Evolutionary conservation across 441 rosid genomes (phyloP).

Genomic region (Pelargonium exstipulatum): DNA sequence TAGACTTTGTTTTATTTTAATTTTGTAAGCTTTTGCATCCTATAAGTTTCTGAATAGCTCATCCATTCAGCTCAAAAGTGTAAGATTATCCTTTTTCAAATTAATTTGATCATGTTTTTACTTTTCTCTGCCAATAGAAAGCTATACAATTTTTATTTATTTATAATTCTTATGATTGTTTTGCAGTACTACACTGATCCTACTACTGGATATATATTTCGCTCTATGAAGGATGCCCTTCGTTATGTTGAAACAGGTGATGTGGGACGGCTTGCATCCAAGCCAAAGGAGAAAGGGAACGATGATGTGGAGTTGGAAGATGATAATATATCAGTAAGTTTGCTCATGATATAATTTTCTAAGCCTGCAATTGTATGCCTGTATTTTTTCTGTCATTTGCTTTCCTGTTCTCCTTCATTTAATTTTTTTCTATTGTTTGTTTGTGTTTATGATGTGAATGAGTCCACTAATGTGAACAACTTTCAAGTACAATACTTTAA

Average conservation of each 20-base stretch:
- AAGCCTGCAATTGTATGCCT: conserved; percentile 5
- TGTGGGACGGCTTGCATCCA: conserved; percentile 52
- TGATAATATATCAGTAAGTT: conserved; percentile 44
- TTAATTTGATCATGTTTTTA: not conserved
- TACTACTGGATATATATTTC: conserved; percentile 62
- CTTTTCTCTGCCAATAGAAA: not conserved
- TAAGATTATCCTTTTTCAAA: not conserved
- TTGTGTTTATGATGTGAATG: not conserved
- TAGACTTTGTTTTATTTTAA: conserved; percentile 15
- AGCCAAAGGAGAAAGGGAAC: conserved; percentile 36
- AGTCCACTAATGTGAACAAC: not conserved
- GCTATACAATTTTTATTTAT: not conserved
- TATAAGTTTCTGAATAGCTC: not conserved
- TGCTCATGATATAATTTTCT: conserved; percentile 11
- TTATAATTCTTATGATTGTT: conserved; percentile 17
- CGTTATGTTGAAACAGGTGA: conserved; percentile 65
- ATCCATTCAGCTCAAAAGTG: not conserved
- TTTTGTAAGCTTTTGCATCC: conserved; percentile 13
- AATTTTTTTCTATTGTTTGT: not conserved
- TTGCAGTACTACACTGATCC: conserved; percentile 78
- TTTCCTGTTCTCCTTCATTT: not conserved
- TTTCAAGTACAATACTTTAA: not conserved
- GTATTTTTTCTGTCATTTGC: not conserved
- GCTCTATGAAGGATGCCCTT: conserved; percentile 68
- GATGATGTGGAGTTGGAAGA: conserved; percentile 39